Evolutionary conservation across 768 basidiomycete genomes (phyloP), one percentile per base, ranked within the genome.

Genomic region (Leccinum disarticulatum): DNA sequence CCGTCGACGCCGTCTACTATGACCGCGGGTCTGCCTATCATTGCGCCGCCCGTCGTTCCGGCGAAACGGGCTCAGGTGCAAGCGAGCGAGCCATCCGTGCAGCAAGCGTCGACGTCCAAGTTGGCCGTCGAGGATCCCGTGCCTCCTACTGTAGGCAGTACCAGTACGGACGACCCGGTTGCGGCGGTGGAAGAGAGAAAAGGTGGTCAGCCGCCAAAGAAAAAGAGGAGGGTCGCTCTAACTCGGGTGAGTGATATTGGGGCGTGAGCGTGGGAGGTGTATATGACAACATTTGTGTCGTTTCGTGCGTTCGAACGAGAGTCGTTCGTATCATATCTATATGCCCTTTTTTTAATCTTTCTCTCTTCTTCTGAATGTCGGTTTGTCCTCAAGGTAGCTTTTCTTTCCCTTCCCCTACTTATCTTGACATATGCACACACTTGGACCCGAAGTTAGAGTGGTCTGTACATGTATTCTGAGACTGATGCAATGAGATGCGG

Each of bases 181-280:
- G 28, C 17, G 22, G 28, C 19, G n/a, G 15, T 58, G 14, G 75
- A 70, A 22, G 71, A 66, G 30, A 61, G 68, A 4, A 69, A 56
- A 41, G 70, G 61, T 2, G 70, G 61, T 2, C 87, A 85, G 60
- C 91, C 88, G 3, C 88, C 88, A 6, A 94, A 91, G 82, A 93
- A 94, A 75, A 93, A 91, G 74, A 81, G 91, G 57, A 80, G 91
- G 25, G 84, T 92, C n/a, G 88, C 83, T 36, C 77, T 93, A 66
- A 91, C 87, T 11, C 80, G 81, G 19, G 81, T 92, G 3, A 83
- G 85, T 22, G 89, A 88, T 73, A 62, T 86, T 54, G 76, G 57
- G 48, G 58, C 68, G 48, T 77, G 48, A 72, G 55, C 31, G 1
- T 48, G 17, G 43, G 30, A 15, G 47, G 30, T 33, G 27, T 22